Conservation (phyloP, 176 grass and related monocot genomes). For the Oryza glaberrima region DNA sequence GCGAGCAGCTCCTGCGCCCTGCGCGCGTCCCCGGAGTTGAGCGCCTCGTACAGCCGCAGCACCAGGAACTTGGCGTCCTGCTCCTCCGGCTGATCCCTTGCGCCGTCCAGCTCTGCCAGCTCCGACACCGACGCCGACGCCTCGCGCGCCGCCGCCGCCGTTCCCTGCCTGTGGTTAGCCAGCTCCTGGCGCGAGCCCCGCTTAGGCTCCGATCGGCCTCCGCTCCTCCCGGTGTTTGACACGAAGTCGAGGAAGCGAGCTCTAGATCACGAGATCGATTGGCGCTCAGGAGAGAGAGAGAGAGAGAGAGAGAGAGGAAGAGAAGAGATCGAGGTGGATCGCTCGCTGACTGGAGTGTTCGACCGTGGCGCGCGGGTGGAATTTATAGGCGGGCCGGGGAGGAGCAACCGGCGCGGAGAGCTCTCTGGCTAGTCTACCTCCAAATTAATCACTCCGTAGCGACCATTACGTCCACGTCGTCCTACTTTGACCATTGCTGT, state of each 20-base stretch:
- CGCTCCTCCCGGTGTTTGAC: neutral
- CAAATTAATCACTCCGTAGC: neutral
- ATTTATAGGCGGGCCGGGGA: conserved; percentile 1
- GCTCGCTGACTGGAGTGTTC: neutral
- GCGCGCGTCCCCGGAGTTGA: conserved; percentile 58
- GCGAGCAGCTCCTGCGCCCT: conserved; percentile 64
- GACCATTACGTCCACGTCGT: neutral
- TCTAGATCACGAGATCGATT: neutral
- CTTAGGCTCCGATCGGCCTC: conserved; percentile 48
- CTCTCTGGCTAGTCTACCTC: neutral
- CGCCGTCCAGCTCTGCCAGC: conserved; percentile 29
- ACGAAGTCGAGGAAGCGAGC: neutral
- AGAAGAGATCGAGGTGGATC: neutral
- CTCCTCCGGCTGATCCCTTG: conserved; percentile 45
- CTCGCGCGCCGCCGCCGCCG: conserved; percentile 25
- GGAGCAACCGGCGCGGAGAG: neutral
- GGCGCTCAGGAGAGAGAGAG: neutral
- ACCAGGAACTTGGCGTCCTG: conserved; percentile 60
- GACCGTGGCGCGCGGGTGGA: neutral
- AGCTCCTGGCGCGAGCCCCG: conserved; percentile 71
- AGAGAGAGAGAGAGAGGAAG: neutral
- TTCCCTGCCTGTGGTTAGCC: conserved; percentile 59
- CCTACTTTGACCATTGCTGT: neutral
- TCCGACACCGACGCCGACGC: conserved; percentile 15
- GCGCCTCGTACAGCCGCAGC: conserved; percentile 71